Percentiles rank a stretch among this genome's conserved stretches.
These are phyloP conservation scores for Hymenoscyphus infarciens DNA, from an alignment of 2,329 filamentous ascomycete species.

Conservation along the genomic window DNA sequence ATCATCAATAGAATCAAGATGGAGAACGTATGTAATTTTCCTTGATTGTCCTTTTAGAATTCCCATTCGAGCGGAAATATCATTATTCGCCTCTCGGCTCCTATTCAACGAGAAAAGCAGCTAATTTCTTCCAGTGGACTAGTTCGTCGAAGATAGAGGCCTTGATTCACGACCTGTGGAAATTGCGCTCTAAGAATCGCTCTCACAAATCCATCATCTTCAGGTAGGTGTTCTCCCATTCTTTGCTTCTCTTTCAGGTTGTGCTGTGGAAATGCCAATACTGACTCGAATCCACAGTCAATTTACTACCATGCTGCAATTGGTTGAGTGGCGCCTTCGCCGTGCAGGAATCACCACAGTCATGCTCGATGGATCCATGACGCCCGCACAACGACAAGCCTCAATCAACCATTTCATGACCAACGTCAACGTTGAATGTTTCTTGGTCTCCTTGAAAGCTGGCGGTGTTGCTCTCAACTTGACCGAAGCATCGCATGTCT, in stretches of 20 bases:
- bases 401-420: slow-evolving; percentile 93
- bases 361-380: slow-evolving; percentile 98
- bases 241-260: too few species aligned
- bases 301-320: slow-evolving; percentile 94
- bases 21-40: slow-evolving; percentile 57
- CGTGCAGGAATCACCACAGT: slow-evolving; percentile 97
- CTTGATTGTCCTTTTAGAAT: too few species aligned
- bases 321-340: slow-evolving; percentile 94
- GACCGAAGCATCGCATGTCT: slow-evolving; percentile 90
- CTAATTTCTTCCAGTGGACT: slow-evolving; percentile 58
- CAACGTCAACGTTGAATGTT: slow-evolving; percentile 90
- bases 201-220: slow-evolving; percentile 98
- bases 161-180: slow-evolving; percentile 89
- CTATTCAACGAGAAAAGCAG: too few species aligned
- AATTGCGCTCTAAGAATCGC: slow-evolving; percentile 84
- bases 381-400: slow-evolving; percentile 84
- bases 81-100: too few species aligned
- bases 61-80: too few species aligned
- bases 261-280: too few species aligned
- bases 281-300: slow-evolving; percentile 52
- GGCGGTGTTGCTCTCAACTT: slow-evolving; percentile 94
- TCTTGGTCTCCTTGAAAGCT: slow-evolving; percentile 92
- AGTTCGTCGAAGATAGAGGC: slow-evolving; percentile 98
- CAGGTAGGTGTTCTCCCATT: slow-evolving; percentile 12
- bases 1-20: slow-evolving; percentile 99